A percentile compares a stretch with the other conserved stretches of the same genome.
phyloP scores from a whole-genome alignment of 371 early-diverging fungal genomes.

The Apophysomyces elegans region DNA sequence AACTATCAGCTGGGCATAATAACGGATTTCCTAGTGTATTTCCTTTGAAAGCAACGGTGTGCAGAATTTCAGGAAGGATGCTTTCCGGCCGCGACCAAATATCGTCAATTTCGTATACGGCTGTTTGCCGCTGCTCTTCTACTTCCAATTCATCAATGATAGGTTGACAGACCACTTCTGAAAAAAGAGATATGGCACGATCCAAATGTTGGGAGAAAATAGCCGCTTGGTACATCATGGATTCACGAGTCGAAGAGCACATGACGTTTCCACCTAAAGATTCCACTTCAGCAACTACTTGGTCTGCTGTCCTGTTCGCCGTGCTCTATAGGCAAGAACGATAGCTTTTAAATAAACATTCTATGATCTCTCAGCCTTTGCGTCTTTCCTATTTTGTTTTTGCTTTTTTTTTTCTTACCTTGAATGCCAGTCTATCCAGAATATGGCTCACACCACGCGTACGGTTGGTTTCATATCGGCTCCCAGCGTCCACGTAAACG shows the following conservation, averaged over 20 bases:
- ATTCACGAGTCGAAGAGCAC: conserved; percentile 91
- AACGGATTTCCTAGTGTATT: conserved; percentile 88
- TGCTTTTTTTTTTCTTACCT: conserved; percentile 52
- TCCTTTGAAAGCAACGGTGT: conserved; percentile 80
- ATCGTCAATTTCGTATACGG: conserved; percentile 87
- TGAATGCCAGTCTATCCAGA: conserved; percentile 91
- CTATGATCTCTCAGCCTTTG: not conserved
- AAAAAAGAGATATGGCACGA: conserved; percentile 73
- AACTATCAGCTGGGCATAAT: conserved; percentile 72
- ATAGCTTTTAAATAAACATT: not conserved
- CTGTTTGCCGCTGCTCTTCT: conserved; percentile 79
- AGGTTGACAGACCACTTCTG: conserved; percentile 82
- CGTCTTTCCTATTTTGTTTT: no score
- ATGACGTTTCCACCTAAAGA: conserved; percentile 89
- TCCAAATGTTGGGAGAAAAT: conserved; percentile 85
- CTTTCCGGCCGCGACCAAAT: conserved; percentile 84
- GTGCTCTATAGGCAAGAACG: conserved; percentile 50
- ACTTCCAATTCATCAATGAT: conserved; percentile 74
- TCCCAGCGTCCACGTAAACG: conserved; percentile 90
- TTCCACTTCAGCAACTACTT: conserved; percentile 82
- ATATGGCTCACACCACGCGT: conserved; percentile 83
- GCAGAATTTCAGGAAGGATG: conserved; percentile 87
- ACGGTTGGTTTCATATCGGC: conserved; percentile 78
- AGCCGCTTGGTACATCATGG: conserved; percentile 92
- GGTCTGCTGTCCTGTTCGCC: conserved; percentile 60